Percentiles rank a stretch among this genome's conserved stretches.
These are phyloP conservation scores for Neodidymelliopsis sp. DNA, from an alignment of 2,329 filamentous ascomycete genomes.

Conservation along the genomic window DNA sequence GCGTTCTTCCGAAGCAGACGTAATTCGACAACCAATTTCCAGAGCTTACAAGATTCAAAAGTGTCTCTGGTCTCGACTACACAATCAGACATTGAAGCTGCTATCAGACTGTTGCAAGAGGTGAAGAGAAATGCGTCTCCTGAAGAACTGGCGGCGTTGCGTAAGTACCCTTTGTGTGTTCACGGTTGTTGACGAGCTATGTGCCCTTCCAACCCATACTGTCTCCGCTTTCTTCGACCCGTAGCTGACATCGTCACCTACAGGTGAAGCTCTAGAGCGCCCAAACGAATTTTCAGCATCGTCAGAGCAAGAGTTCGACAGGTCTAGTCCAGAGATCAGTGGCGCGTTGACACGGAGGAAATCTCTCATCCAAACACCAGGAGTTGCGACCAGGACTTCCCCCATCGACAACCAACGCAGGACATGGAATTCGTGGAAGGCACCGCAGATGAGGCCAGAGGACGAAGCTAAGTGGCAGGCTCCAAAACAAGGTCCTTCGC, in stretches of 20 bases:
- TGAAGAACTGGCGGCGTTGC: slow-evolving; percentile 56
- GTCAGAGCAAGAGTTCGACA: slow-evolving; percentile 20
- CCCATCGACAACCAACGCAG: slow-evolving; percentile 44
- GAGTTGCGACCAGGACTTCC: slow-evolving; percentile 47
- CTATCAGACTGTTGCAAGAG: slow-evolving; percentile 56
- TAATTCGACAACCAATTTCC: slow-evolving; percentile 29
- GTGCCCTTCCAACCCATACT: neutral
- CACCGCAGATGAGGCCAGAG: slow-evolving; percentile 31
- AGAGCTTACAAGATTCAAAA: slow-evolving; percentile 35
- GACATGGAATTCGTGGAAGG: slow-evolving; percentile 44
- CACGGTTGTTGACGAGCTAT: neutral
- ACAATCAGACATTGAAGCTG: slow-evolving; percentile 54
- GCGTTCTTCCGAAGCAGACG: slow-evolving; percentile 26
- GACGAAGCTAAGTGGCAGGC: slow-evolving; percentile 44
- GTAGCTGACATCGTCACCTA: slow-evolving; percentile 16
- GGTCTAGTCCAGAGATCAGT: slow-evolving; percentile 24
- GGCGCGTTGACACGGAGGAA: slow-evolving; percentile 46
- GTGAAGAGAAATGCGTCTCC: slow-evolving; percentile 58
- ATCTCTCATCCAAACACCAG: slow-evolving; percentile 51
- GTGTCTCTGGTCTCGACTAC: slow-evolving; percentile 42
- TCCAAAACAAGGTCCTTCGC: slow-evolving; percentile 24
- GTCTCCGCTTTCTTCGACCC: neutral
- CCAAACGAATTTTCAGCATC: slow-evolving; percentile 20
- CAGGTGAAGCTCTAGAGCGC: slow-evolving; percentile 41
- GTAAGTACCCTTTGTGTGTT: slow-evolving; percentile 32